Percentiles rank a stretch among this genome's conserved stretches.
These are phyloP conservation scores for Theileria orientalis DNA, from an alignment of 169 alveolate species.

Conservation along the genomic window DNA sequence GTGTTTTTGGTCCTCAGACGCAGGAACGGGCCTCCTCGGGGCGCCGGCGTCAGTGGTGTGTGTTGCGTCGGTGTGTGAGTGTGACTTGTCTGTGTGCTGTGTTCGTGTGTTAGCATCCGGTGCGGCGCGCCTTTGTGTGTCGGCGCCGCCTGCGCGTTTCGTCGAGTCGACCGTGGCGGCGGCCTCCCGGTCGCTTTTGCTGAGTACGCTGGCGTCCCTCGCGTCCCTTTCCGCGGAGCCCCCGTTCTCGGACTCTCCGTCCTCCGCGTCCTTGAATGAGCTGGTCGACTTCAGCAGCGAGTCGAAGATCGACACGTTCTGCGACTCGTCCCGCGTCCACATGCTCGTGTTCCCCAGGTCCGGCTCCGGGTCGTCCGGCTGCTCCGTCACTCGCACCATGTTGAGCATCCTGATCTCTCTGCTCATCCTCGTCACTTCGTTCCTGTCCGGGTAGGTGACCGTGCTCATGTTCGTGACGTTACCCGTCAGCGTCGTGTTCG, in stretches of 20 bases:
- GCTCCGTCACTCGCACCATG: constrained; percentile 15
- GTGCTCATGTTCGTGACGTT: neutral
- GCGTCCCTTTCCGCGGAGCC: neutral
- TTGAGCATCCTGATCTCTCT: constrained; percentile 12
- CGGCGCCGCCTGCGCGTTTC: neutral
- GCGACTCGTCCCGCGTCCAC: constrained; percentile 1
- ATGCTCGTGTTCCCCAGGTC: neutral
- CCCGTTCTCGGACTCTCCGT: neutral
- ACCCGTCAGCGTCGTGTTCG: constrained; percentile 2
- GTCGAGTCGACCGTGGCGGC: neutral
- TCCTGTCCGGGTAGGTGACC: constrained; percentile 6
- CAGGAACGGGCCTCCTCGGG: neutral
- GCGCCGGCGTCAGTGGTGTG: neutral
- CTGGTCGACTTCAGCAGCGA: neutral
- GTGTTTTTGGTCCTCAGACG: neutral
- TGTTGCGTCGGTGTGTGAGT: neutral
- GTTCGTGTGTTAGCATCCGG: neutral
- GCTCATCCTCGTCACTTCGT: neutral
- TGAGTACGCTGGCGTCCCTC: neutral
- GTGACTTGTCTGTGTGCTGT: neutral
- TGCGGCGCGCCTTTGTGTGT: neutral
- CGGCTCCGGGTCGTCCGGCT: constrained; percentile 11
- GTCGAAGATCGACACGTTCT: constrained; percentile 5
- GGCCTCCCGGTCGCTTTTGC: neutral
- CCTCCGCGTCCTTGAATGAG: neutral